phyloP scores from a whole-genome alignment of 352 stramenopile species.

The Phytophthora europaea region DNA sequence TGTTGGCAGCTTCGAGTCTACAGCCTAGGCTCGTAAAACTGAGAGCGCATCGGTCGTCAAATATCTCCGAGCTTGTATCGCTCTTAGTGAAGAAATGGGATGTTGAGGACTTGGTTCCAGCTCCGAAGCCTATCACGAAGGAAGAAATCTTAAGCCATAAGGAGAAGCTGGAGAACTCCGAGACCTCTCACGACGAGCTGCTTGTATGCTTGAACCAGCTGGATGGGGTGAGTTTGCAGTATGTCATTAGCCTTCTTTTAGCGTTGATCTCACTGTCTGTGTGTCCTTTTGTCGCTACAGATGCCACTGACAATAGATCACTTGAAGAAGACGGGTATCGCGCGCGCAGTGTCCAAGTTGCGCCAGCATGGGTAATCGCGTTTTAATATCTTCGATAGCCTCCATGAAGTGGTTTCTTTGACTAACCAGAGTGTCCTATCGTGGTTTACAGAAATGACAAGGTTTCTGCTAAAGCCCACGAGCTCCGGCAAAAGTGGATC shows the following conservation, averaged over 20 bases:
- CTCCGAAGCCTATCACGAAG: conserved; percentile 61
- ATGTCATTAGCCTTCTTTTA: background rate
- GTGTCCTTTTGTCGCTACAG: conserved; percentile 25
- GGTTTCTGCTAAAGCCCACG: conserved; percentile 72
- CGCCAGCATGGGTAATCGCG: conserved; percentile 72
- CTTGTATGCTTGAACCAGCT: conserved; percentile 65
- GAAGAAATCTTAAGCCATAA: conserved; percentile 71
- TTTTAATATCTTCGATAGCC: background rate
- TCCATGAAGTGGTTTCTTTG: background rate
- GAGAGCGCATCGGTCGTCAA: conserved; percentile 38
- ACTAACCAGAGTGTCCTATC: background rate
- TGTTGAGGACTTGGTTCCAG: conserved; percentile 57
- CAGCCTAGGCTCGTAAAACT: conserved; percentile 51
- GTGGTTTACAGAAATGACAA: conserved; percentile 72
- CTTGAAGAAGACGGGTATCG: conserved; percentile 77
- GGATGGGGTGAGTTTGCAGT: conserved; percentile 41
- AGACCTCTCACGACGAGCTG: conserved; percentile 80
- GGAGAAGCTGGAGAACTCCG: conserved; percentile 53
- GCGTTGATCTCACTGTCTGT: background rate
- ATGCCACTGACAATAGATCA: conserved; percentile 71
- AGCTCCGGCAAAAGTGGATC: conserved; percentile 81
- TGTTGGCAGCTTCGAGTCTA: conserved; percentile 45
- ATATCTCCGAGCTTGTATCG: conserved; percentile 46
- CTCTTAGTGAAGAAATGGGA: conserved; percentile 57
- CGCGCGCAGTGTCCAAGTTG: conserved; percentile 67